These are phyloP conservation scores for Aspergillus proliferans DNA, from an alignment of 2,329 filamentous ascomycete genomes.

Conservation along the genomic window DNA sequence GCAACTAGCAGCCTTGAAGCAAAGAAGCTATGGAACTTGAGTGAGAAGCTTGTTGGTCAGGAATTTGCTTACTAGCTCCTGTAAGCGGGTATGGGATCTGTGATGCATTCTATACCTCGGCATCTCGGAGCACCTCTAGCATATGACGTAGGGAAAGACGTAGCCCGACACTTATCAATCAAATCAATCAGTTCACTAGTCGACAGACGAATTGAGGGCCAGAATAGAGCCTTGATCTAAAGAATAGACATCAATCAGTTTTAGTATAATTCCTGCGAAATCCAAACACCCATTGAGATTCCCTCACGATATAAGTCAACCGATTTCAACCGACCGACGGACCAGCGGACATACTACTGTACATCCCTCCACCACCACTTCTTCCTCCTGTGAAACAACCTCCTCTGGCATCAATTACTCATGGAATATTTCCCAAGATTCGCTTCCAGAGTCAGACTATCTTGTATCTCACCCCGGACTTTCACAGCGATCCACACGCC, in stretches of 20 bases:
- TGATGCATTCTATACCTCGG: not conserved
- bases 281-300: too few species aligned
- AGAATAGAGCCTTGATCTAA: not conserved
- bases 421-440: not conserved
- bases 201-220: constrained; percentile 1
- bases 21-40: constrained; percentile 42
- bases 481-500: not conserved
- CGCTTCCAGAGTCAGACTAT: not conserved
- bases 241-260: not conserved
- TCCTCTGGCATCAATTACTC: not conserved
- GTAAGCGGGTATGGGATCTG: not conserved
- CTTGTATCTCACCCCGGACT: not conserved
- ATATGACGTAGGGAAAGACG: not conserved
- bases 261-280: too few species aligned
- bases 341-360: constrained; percentile 14
- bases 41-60: constrained; percentile 39
- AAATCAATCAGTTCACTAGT: not conserved
- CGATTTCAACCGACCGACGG: constrained; percentile 10
- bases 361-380: not conserved
- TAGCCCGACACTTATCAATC: not conserved
- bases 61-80: constrained; percentile 23
- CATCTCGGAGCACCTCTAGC: too few species aligned
- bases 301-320: not conserved
- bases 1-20: constrained; percentile 25
- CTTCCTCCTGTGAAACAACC: not conserved